These are phyloP conservation scores for Candida sonorensis DNA, from an alignment of 805 yeast genomes.

Conservation along the genomic window DNA sequence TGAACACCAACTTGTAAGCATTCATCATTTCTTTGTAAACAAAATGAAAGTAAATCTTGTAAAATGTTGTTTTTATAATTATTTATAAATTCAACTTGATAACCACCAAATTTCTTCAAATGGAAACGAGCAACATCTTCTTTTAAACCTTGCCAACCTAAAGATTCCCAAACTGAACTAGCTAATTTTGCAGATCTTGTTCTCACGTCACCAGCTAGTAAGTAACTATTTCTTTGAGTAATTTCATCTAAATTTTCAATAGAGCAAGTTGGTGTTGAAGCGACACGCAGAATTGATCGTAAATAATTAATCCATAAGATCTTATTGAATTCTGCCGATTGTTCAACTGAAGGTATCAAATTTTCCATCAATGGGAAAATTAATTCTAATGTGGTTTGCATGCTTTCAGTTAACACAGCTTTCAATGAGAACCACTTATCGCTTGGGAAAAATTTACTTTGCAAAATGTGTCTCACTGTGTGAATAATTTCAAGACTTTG, in stretches of 20 bases:
- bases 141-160: conserved; percentile 56
- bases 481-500: conserved; percentile 14
- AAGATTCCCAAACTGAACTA: conserved; percentile 61
- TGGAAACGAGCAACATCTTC: conserved; percentile 54
- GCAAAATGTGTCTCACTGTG: conserved; percentile 41
- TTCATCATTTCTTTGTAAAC: conserved; percentile 56
- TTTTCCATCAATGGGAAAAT: conserved; percentile 42
- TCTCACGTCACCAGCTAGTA: conserved; percentile 58
- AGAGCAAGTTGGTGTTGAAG: conserved; percentile 62
- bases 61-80: conserved; percentile 52
- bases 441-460: conserved; percentile 55
- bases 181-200: conserved; percentile 49
- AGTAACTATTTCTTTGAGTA: conserved; percentile 63
- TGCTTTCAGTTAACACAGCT: conserved; percentile 49
- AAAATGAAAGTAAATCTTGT: conserved; percentile 57
- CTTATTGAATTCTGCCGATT: conserved; percentile 49
- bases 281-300: conserved; percentile 48
- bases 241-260: conserved; percentile 64
- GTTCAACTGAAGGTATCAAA: conserved; percentile 44
- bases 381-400: conserved; percentile 48
- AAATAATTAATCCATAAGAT: conserved; percentile 65
- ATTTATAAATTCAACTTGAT: conserved; percentile 57
- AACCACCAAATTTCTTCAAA: conserved; percentile 57
- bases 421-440: conserved; percentile 69
- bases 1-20: conserved; percentile 60